phyloP scores from a whole-genome alignment of 495 filamentous ascomycete genomes.

The Lepraria neglecta region DNA sequence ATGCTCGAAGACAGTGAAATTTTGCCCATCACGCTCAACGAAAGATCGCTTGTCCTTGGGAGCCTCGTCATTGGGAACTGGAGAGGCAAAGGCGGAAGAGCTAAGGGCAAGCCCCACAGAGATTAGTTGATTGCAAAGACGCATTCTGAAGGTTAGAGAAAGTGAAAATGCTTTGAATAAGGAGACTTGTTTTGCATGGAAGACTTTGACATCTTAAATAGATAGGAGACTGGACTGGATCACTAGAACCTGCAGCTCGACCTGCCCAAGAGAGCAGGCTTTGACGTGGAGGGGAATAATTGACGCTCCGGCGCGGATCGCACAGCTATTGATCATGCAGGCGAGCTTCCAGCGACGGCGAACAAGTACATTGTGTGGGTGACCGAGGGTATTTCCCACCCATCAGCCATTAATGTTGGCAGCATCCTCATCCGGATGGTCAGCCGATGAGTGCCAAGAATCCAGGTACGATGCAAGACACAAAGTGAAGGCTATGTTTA shows the following conservation, averaged over 20 bases:
- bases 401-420: constrained; percentile 1
- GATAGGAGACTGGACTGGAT: constrained; percentile 4
- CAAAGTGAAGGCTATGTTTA: background rate
- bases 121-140: constrained; percentile 17
- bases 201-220: constrained; percentile 13
- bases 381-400: background rate
- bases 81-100: constrained; percentile 28
- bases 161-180: background rate
- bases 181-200: background rate
- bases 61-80: constrained; percentile 14
- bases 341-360: background rate
- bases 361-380: background rate
- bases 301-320: background rate
- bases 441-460: constrained; percentile 2
- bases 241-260: constrained; percentile 8
- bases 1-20: constrained; percentile 49
- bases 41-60: constrained; percentile 39
- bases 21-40: constrained; percentile 39
- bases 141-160: constrained; percentile 16
- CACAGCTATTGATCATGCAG: constrained; percentile 8
- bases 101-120: constrained; percentile 24
- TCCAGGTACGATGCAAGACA: constrained; percentile 7
- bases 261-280: constrained; percentile 8
- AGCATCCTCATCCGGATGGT: constrained; percentile 11
- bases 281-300: background rate